These are phyloP conservation scores for Mortierella sp. DNA, from an alignment of 371 early-diverging fungal species.

Conservation along the genomic window DNA sequence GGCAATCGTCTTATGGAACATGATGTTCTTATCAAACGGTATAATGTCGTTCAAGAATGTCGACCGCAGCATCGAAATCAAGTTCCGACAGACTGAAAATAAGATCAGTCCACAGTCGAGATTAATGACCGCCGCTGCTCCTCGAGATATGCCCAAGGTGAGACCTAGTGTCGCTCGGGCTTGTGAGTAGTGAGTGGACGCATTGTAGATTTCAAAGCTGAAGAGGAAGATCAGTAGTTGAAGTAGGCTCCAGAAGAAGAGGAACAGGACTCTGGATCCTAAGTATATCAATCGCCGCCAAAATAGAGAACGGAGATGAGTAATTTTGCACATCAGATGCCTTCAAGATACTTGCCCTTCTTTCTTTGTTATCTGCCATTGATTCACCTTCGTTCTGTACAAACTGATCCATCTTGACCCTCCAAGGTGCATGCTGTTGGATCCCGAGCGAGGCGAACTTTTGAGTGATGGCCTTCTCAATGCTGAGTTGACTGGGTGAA, in stretches of 20 bases:
- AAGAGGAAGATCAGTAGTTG: conserved; percentile 35
- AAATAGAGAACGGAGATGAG: too few species aligned
- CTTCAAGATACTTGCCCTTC: too few species aligned
- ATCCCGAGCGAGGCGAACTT: conserved; percentile 45
- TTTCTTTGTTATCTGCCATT: too few species aligned
- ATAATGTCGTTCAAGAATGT: conserved; percentile 77
- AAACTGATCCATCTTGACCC: conserved; percentile 16
- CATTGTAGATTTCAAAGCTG: conserved; percentile 38
- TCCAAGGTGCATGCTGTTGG: conserved; percentile 15
- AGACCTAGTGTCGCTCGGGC: conserved; percentile 16
- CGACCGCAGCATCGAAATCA: conserved; percentile 75
- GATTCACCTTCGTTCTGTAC: conserved; percentile 27
- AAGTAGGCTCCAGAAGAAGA: conserved; percentile 29
- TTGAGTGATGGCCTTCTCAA: conserved; percentile 46
- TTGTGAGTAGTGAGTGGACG: conserved; percentile 16
- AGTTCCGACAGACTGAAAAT: conserved; percentile 84
- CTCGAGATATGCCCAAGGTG: conserved; percentile 61
- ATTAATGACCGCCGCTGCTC: conserved; percentile 73
- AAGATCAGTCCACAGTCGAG: conserved; percentile 79
- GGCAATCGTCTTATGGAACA: conserved; percentile 83
- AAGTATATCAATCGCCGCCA: too few species aligned
- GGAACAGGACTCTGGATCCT: conserved; percentile 35
- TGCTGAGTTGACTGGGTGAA: conserved; percentile 40
- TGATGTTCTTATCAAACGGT: conserved; percentile 84
- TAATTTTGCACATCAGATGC: too few species aligned